Evolutionary conservation across 164 flowering plant genomes (phyloP), one percentile per base, ranked within the genome.

Genomic region (Vitis cinerea): DNA sequence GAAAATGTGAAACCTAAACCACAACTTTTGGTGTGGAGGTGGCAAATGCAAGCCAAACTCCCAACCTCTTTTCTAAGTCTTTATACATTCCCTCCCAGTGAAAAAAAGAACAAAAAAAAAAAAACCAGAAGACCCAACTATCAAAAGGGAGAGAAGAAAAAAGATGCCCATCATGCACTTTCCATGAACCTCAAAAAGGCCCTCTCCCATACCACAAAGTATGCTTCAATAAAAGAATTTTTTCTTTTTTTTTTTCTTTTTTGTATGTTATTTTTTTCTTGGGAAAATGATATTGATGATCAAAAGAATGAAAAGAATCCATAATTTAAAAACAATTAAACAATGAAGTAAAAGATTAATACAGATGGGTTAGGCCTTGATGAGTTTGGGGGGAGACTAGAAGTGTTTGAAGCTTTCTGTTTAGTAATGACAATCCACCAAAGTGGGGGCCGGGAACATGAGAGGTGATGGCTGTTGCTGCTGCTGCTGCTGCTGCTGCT

Each of bases 371-470:
- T 37, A 10, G 30, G 15, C 37, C 55, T 50, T 19, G 16, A 11
- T 10, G 1, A n/a, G 51, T 1, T 27, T 3, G 4, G 23, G 9
- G n/a, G 8, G 51, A 19, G 49, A 63, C 48, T 15, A 27, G 10
- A 13, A 27, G 23, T 7, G n/a, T 10, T 48, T 65, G 44, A 59
- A 50, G 64, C n/a, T 55, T 27, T 50, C 15, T 58, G 16, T 17
- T 80, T 61, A 89, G 80, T 89, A 80, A 69, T 86, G 94, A 77
- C 94, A 89, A 79, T 82, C 91, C 69, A 89, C 80, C 78, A 83
- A 70, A 71, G 77, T n/a, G 2, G 75, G 74, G 51, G 75, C 59
- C n/a, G 85, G 69, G 16, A 83, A 81, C 61, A 80, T 78, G 58
- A 76, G 71, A 56, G 74, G 71, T 30, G 75, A 37, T 15, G 71